phyloP scores from a whole-genome alignment of 495 filamentous ascomycete genomes.

The Viridothelium virens region DNA sequence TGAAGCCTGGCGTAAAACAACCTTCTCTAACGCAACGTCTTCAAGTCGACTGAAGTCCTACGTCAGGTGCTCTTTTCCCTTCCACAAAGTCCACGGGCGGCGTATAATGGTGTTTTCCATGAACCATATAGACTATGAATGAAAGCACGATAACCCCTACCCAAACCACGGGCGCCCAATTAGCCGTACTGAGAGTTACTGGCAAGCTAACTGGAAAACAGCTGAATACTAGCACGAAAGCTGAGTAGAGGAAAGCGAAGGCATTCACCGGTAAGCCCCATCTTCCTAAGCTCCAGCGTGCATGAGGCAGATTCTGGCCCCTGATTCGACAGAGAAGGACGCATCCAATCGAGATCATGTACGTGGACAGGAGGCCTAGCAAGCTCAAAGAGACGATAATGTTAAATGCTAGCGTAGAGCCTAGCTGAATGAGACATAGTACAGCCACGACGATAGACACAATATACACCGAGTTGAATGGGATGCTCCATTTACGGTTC shows the following conservation, averaged over 20 bases:
- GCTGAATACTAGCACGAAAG: conserved; percentile 28
- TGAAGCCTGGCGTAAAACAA: neutral
- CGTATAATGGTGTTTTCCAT: conserved; percentile 31
- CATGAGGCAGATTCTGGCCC: conserved; percentile 28
- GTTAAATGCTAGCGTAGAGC: conserved; percentile 30
- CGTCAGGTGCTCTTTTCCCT: conserved; percentile 29
- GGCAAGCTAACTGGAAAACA: conserved; percentile 32
- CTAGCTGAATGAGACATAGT: conserved; percentile 32
- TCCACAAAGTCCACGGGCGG: conserved; percentile 34
- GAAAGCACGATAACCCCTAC: conserved; percentile 26
- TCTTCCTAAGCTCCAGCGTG: conserved; percentile 33
- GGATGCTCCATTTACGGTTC: conserved; percentile 26
- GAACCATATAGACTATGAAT: conserved; percentile 25
- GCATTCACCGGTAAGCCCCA: conserved; percentile 33
- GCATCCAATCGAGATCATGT: conserved; percentile 35
- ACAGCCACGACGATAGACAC: conserved; percentile 18
- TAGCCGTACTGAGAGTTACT: conserved; percentile 24
- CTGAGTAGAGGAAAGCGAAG: conserved; percentile 31
- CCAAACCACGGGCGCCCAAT: conserved; percentile 32
- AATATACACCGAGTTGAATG: conserved; percentile 32
- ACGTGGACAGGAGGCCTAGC: conserved; percentile 30
- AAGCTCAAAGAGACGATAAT: conserved; percentile 25
- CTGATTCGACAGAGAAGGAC: conserved; percentile 28
- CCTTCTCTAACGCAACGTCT: neutral
- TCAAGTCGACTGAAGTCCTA: conserved; percentile 30